phyloP scores from a whole-genome alignment of 257 asterid species.

The Plantago elongata region DNA sequence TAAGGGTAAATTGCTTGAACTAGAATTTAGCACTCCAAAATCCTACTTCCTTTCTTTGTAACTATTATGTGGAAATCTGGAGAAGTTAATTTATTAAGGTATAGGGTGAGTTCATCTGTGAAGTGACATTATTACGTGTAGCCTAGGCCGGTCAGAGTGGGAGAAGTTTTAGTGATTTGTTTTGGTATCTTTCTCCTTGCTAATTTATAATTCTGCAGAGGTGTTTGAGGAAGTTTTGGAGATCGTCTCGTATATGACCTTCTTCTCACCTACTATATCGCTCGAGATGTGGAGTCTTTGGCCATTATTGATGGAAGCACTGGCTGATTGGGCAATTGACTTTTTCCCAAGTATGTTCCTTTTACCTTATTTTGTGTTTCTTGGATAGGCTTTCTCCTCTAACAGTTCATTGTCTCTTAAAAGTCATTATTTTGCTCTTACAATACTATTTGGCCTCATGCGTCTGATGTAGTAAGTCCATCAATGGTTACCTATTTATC shows the following conservation, averaged over 20 bases:
- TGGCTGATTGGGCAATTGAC: slow-evolving; percentile 98
- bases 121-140: too few relatives aligned
- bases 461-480: background rate
- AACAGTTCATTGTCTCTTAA: background rate
- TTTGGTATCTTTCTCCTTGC: background rate
- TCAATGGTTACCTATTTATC: background rate
- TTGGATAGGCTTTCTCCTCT: background rate
- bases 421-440: background rate
- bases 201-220: slow-evolving; percentile 52
- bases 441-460: background rate
- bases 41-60: too few relatives aligned
- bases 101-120: too few relatives aligned
- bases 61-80: too few relatives aligned
- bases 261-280: slow-evolving; percentile 88
- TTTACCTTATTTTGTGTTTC: background rate
- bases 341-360: slow-evolving; percentile 81
- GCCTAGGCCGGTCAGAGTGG: too few relatives aligned
- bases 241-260: slow-evolving; percentile 97
- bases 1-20: too few relatives aligned
- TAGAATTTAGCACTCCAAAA: too few relatives aligned
- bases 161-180: too few relatives aligned
- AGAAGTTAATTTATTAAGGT: too few relatives aligned
- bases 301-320: slow-evolving; percentile 92
- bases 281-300: slow-evolving; percentile 98
- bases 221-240: slow-evolving; percentile 98